Base-by-base conservation (phyloP, 306 rosid species). In the Crataegus laevigata region DNA sequence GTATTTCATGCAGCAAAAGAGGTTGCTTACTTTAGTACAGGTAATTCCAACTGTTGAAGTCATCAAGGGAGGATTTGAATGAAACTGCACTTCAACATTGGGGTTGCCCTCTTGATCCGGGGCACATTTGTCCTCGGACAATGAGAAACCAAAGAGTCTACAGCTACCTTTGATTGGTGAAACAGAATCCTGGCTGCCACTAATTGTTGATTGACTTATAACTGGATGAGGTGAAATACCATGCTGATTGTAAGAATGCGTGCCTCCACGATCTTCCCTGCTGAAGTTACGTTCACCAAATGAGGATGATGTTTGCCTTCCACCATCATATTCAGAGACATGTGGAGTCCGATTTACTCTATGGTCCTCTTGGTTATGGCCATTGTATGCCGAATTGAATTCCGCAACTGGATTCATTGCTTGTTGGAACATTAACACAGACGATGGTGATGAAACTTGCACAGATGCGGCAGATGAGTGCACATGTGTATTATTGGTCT, bases 371-470 rank as follows among this genome's bases (percentile, higher is more conserved):
- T 70, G 85, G 69, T 45, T 75, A 38, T 68, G 83, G 51, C 25
- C 54, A 11, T 59, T 79, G 57, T 74, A 32, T 1, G 75, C 50
- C 8, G 87, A 70, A 60, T 77, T 82, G 62, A 77, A 81, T 78
- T 82, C 83, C 8, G 82, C 77, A 71, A 68, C 82, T 9, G 94
- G 85, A 78, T 79, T 88, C 55, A 80, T 71, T 51, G 91, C 96
- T 68, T 90, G 96, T 88, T 89, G 99, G 74, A 92, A 92, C 98
- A 89, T 92, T 38, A 96, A 82, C 81, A 96, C 98, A 3, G 99
- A 96, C 5, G 99, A 92, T 28, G 99, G 99, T 47, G 99, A 92
- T 30, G 99, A 92, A 26, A 86, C 96, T 78, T 90, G 96, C 25
- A 69, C 75, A 43, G 96, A 43, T 25, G 89, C 81, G 72, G 83